Conservation (phyloP, 805 yeast genomes). For the Torulaspora microellipsoides region DNA sequence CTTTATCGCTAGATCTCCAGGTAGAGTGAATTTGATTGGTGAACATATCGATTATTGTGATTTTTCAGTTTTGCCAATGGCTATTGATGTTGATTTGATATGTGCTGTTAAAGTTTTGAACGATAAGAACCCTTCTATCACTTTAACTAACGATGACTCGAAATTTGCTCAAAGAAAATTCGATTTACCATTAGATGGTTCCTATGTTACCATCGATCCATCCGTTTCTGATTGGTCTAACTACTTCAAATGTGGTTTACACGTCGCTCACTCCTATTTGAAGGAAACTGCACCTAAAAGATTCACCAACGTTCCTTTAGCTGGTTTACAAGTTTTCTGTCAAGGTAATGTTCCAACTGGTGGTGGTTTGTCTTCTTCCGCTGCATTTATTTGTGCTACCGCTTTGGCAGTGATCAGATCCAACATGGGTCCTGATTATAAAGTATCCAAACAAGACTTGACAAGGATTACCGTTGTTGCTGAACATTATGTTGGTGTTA, state of each 20-base stretch:
- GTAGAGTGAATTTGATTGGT: slow-evolving; percentile 69
- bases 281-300: slow-evolving; percentile 31
- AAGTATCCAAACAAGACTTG: slow-evolving; percentile 47
- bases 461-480: slow-evolving; percentile 58
- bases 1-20: slow-evolving; percentile 62
- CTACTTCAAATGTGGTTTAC: slow-evolving; percentile 61
- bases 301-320: slow-evolving; percentile 32
- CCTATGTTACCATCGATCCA: slow-evolving; percentile 44
- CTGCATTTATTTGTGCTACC: slow-evolving; percentile 65
- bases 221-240: slow-evolving; percentile 56
- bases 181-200: slow-evolving; percentile 40
- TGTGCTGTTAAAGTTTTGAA: slow-evolving; percentile 43
- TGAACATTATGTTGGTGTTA: slow-evolving; percentile 69
- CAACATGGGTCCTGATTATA: slow-evolving; percentile 39
- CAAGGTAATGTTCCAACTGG: slow-evolving; percentile 71
- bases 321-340: slow-evolving; percentile 49
- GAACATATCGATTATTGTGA: slow-evolving; percentile 70
- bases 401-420: slow-evolving; percentile 53
- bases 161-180: slow-evolving; percentile 37
- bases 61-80: slow-evolving; percentile 69
- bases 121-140: slow-evolving; percentile 24
- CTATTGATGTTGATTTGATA: slow-evolving; percentile 58
- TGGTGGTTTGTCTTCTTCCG: slow-evolving; percentile 65
- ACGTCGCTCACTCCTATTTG: slow-evolving; percentile 52
- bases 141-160: slow-evolving; percentile 35